These are phyloP conservation scores for Scenedesmus sp. DNA, from an alignment of 163 green algal genomes.

Conservation along the genomic window DNA sequence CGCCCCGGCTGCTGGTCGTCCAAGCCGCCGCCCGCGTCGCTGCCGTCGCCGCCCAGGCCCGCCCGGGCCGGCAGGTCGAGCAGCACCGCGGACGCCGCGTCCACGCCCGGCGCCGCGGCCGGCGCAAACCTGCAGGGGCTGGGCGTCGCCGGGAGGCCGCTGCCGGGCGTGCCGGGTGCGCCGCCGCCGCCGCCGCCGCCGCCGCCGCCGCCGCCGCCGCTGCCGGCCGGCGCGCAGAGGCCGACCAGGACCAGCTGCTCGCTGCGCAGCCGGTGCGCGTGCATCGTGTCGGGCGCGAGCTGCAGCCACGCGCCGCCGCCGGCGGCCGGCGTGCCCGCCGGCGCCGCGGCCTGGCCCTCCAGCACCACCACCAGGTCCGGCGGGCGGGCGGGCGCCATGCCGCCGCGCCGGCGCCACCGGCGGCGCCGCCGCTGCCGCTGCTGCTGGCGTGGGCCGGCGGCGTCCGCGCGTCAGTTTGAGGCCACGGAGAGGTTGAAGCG, in stretches of 20 bases:
- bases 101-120: neutral
- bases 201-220: too few species aligned
- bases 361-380: conserved; percentile 25
- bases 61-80: conserved; percentile 9
- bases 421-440: neutral
- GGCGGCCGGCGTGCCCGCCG: too few species aligned
- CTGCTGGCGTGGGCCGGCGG: too few species aligned
- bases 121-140: conserved; percentile 33
- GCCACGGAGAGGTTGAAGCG: too few species aligned
- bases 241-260: conserved; percentile 36
- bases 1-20: neutral
- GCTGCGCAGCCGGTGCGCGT: conserved; percentile 22
- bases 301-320: conserved; percentile 25
- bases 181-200: too few species aligned
- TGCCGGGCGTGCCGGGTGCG: neutral
- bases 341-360: conserved; percentile 8
- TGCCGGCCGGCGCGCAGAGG: neutral
- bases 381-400: too few species aligned
- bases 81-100: neutral
- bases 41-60: neutral
- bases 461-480: too few species aligned
- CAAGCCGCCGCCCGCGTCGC: neutral
- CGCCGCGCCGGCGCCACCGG: neutral
- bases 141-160: neutral
- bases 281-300: conserved; percentile 44